A percentile compares a stretch with the other conserved stretches of the same genome.
These are phyloP conservation scores for Calamus simplicifolius DNA, from an alignment of 176 grass and related monocot genomes.

Conservation along the genomic window DNA sequence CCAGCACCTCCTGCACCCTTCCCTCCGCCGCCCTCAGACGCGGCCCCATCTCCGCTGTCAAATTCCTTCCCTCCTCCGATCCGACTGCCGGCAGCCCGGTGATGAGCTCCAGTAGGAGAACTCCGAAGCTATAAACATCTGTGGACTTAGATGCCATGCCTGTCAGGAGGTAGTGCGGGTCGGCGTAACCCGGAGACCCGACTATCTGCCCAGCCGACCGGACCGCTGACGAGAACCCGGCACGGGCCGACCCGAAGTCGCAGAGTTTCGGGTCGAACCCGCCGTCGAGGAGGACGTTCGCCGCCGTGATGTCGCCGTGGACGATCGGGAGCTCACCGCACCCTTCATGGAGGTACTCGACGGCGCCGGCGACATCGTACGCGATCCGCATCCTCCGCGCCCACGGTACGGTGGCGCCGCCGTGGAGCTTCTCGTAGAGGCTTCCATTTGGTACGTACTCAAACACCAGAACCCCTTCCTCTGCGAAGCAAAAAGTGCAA, in stretches of 20 bases:
- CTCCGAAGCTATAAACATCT: slow-evolving; percentile 87
- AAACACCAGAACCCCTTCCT: slow-evolving; percentile 71
- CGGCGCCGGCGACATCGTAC: slow-evolving; percentile 53
- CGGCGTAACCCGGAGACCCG: slow-evolving; percentile 71
- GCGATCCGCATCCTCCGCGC: slow-evolving; percentile 42
- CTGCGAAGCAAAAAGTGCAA: slow-evolving; percentile 11
- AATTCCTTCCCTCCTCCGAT: slow-evolving; percentile 20
- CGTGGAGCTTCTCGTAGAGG: slow-evolving; percentile 51
- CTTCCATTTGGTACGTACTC: slow-evolving; percentile 71
- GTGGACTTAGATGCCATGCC: slow-evolving; percentile 74
- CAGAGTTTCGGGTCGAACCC: slow-evolving; percentile 33
- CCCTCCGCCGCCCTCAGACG: slow-evolving; percentile 7
- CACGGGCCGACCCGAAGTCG: slow-evolving; percentile 75
- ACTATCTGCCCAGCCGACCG: slow-evolving; percentile 22
- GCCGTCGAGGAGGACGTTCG: slow-evolving; percentile 69
- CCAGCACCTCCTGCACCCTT: slow-evolving; percentile 30
- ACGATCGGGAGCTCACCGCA: slow-evolving; percentile 33
- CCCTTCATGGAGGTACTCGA: slow-evolving; percentile 62
- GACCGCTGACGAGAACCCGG: slow-evolving; percentile 67
- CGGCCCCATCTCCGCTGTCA: slow-evolving; percentile 33
- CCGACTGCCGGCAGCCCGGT: slow-evolving; percentile 48
- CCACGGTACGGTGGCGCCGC: slow-evolving; percentile 34
- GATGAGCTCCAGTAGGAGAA: slow-evolving; percentile 57
- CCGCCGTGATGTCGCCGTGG: slow-evolving; percentile 79
- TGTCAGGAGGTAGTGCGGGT: slow-evolving; percentile 83